Conservation (phyloP, 169 alveolate genomes). For the Miamiensis avidus region DNA sequence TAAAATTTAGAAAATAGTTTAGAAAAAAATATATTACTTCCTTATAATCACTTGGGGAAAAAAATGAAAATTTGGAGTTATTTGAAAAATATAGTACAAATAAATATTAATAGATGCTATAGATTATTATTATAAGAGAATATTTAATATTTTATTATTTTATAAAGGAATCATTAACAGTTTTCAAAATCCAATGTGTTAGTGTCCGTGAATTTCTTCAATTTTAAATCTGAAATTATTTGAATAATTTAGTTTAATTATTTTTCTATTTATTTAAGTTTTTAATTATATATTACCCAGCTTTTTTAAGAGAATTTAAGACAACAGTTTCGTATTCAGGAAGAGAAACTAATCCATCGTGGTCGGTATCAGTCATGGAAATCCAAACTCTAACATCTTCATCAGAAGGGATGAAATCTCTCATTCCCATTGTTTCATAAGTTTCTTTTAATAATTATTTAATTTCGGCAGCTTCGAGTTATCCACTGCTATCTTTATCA, state of each 20-base stretch:
- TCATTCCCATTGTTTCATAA: conserved; percentile 36
- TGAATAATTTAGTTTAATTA: too few species aligned
- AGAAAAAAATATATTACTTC: too few species aligned
- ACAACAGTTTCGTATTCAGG: conserved; percentile 33
- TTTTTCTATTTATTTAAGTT: neutral
- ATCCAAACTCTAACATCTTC: conserved; percentile 40
- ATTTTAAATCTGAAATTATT: neutral
- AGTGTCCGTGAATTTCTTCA: neutral
- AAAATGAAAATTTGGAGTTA: too few species aligned
- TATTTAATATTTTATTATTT: too few species aligned
- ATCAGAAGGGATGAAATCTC: conserved; percentile 33
- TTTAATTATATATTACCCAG: neutral
- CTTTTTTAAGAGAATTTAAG: conserved; percentile 25
- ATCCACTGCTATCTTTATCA: conserved; percentile 38
- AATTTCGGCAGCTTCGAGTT: conserved; percentile 25
- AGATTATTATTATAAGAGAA: too few species aligned
- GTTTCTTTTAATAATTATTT: conserved; percentile 16
- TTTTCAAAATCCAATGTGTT: too few species aligned
- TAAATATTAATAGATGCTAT: too few species aligned
- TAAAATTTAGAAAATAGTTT: too few species aligned
- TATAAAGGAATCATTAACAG: too few species aligned
- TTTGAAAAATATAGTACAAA: too few species aligned
- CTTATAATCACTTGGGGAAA: too few species aligned
- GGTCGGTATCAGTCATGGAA: conserved; percentile 32
- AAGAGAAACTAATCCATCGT: conserved; percentile 34